These are phyloP conservation scores for Artomyces pyxidatus DNA, from an alignment of 768 basidiomycete genomes.

Conservation along the genomic window DNA sequence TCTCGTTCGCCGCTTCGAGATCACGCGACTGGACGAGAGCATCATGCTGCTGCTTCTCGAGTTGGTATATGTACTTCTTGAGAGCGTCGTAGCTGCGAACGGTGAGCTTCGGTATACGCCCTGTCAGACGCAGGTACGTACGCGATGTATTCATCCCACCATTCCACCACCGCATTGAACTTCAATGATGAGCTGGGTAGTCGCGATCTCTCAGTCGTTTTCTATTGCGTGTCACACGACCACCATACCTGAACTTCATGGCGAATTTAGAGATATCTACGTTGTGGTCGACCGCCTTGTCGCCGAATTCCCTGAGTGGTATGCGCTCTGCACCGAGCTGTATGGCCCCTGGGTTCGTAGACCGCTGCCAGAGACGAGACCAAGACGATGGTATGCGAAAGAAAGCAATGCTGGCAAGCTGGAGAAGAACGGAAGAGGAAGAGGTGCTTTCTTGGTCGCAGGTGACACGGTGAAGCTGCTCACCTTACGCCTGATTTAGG, in stretches of 20 bases:
- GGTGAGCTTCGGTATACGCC: too few species aligned
- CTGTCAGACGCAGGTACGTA: conserved; percentile 31
- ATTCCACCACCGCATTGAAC: conserved; percentile 86
- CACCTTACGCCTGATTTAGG: not conserved
- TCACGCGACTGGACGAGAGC: conserved; percentile 35
- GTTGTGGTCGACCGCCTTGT: not conserved
- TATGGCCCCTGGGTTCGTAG: conserved; percentile 1
- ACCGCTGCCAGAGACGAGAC: not conserved
- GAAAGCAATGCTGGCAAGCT: not conserved
- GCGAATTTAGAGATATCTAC: conserved; percentile 9
- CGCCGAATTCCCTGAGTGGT: conserved; percentile 7
- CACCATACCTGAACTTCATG: conserved; percentile 57
- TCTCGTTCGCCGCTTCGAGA: conserved; percentile 54
- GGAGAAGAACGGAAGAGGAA: too few species aligned
- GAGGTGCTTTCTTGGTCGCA: too few species aligned
- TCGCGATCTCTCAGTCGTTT: not conserved
- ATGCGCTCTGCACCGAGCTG: too few species aligned
- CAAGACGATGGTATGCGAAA: not conserved
- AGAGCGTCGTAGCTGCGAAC: conserved; percentile 66
- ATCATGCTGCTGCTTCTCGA: conserved; percentile 68
- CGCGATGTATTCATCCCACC: conserved; percentile 91
- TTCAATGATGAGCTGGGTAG: conserved; percentile 65
- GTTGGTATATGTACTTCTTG: conserved; percentile 79
- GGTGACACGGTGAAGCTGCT: too few species aligned
- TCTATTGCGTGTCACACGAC: not conserved